Percentiles rank a stretch among this genome's conserved stretches.
Evolutionary conservation across 2,329 filamentous ascomycete genomes (phyloP).

Genomic region (Fusarium metavorans): DNA sequence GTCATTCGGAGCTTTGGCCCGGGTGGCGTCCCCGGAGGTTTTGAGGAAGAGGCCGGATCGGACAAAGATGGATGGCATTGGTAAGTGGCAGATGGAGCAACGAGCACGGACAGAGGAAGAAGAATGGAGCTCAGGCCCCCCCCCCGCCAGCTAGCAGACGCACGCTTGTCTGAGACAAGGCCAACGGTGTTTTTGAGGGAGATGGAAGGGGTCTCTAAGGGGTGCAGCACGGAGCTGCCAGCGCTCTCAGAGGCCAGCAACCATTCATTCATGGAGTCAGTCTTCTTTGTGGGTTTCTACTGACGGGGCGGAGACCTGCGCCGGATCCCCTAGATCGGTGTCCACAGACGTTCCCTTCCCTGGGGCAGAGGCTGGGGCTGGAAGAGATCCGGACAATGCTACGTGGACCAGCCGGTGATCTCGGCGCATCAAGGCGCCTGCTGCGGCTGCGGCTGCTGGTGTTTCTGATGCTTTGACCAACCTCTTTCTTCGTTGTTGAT

Average conservation of each 20-base stretch:
- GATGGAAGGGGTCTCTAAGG: constrained; percentile 40
- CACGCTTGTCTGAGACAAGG: constrained; percentile 35
- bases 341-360: background rate
- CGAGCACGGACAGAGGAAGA: background rate
- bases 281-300: background rate
- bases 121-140: constrained; percentile 3
- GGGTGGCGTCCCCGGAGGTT: constrained; percentile 27
- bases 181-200: constrained; percentile 33
- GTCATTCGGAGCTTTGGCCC: constrained; percentile 31
- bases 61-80: constrained; percentile 12
- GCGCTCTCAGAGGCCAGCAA: background rate
- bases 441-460: constrained; percentile 8
- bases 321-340: constrained; percentile 33
- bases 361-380: background rate
- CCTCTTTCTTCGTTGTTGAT: background rate
- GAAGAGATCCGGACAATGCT: constrained; percentile 12
- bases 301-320: constrained; percentile 7
- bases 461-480: background rate
- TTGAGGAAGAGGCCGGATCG: constrained; percentile 25
- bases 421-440: constrained; percentile 9
- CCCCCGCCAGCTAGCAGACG: constrained; percentile 1
- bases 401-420: constrained; percentile 28
- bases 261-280: background rate
- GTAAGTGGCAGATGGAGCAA: background rate
- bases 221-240: background rate